phyloP scores from a whole-genome alignment of 305 asterid species.

The Lippia alba region DNA sequence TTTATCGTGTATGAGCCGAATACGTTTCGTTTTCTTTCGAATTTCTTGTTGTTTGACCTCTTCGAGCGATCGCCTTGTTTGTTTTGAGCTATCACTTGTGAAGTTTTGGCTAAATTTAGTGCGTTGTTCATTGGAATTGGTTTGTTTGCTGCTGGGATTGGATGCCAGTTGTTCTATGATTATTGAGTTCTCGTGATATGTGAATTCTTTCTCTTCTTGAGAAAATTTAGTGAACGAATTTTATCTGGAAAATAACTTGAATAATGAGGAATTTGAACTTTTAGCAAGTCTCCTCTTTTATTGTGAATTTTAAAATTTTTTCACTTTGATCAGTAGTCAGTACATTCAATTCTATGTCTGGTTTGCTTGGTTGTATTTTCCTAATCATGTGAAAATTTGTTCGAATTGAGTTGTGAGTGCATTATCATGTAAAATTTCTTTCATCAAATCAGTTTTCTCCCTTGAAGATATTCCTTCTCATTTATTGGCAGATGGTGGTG shows the following conservation, averaged over 20 bases:
- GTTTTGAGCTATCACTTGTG: slow-evolving; percentile 28
- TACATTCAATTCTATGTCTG: slow-evolving; percentile 1
- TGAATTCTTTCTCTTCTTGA: slow-evolving; percentile 9
- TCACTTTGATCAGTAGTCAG: slow-evolving; percentile 20
- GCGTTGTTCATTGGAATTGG: not conserved
- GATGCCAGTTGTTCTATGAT: slow-evolving; percentile 31
- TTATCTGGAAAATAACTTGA: not conserved
- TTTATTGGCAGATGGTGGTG: not conserved
- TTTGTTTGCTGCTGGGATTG: slow-evolving; percentile 28
- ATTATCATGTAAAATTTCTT: not conserved
- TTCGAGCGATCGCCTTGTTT: slow-evolving; percentile 36
- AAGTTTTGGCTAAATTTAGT: slow-evolving; percentile 19
- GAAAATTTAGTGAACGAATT: slow-evolving; percentile 10
- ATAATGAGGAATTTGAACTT: not conserved
- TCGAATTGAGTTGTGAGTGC: slow-evolving; percentile 5
- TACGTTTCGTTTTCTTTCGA: slow-evolving; percentile 25
- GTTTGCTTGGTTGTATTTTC: slow-evolving; percentile 17
- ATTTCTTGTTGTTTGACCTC: slow-evolving; percentile 20
- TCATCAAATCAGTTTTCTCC: slow-evolving; percentile 13
- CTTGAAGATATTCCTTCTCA: not conserved
- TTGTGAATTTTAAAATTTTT: slow-evolving; percentile 8
- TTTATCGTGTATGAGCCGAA: not conserved
- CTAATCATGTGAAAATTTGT: slow-evolving; percentile 5
- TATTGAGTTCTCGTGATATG: slow-evolving; percentile 15
- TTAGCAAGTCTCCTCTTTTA: slow-evolving; percentile 2